Percentiles rank a stretch among this genome's conserved stretches.
phyloP scores from a whole-genome alignment of 495 filamentous ascomycete genomes.

The Xylaria acuta region DNA sequence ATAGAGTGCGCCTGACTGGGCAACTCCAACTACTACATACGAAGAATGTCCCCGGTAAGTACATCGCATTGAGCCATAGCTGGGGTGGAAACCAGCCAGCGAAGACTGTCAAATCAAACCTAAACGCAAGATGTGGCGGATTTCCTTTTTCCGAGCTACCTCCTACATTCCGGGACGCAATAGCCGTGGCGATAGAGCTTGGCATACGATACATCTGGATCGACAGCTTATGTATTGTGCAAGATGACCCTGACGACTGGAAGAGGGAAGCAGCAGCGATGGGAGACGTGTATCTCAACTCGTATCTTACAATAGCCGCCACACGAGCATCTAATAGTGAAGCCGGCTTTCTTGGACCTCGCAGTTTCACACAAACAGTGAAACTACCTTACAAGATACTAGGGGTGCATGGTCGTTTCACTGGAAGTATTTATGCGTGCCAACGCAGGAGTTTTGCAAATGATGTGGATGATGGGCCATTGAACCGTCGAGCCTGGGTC shows the following conservation, averaged over 20 bases:
- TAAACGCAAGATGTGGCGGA: background rate
- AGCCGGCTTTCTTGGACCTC: constrained; percentile 17
- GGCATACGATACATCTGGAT: constrained; percentile 34
- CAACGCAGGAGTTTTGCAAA: constrained; percentile 15
- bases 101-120: constrained; percentile 10
- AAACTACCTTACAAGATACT: background rate
- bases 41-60: background rate
- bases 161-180: constrained; percentile 9
- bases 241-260: constrained; percentile 43
- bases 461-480: constrained; percentile 8
- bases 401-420: background rate
- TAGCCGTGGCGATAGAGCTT: constrained; percentile 6
- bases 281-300: constrained; percentile 30
- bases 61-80: constrained; percentile 19
- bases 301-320: constrained; percentile 17
- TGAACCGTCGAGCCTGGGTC: constrained; percentile 29
- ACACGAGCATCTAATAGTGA: background rate
- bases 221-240: constrained; percentile 37
- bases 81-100: constrained; percentile 15
- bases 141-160: constrained; percentile 6
- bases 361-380: background rate
- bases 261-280: constrained; percentile 39
- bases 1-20: background rate
- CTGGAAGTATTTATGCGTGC: constrained; percentile 3
- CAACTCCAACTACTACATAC: constrained; percentile 12